Evolutionary conservation across 805 yeast species (phyloP).

Genomic region (Yamadazyma laniorum): DNA sequence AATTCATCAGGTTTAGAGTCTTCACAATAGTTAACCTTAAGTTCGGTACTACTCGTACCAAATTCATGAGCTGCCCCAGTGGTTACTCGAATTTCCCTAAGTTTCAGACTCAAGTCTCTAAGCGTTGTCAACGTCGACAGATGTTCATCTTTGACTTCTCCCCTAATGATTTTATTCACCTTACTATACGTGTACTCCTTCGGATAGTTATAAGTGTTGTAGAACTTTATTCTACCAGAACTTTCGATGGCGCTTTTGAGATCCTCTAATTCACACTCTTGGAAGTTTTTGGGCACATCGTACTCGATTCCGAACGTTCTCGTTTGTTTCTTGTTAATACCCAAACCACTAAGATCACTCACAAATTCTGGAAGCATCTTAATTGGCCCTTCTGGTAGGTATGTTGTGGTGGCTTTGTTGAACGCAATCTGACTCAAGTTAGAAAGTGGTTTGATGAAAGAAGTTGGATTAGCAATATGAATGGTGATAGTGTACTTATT

Average conservation of each 20-base stretch:
- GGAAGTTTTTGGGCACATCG: slow-evolving; percentile 15
- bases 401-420: slow-evolving; percentile 62
- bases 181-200: slow-evolving; percentile 54
- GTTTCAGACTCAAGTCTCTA: slow-evolving; percentile 23
- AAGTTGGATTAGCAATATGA: slow-evolving; percentile 87
- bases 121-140: slow-evolving; percentile 27
- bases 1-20: slow-evolving; percentile 1
- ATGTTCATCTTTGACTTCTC: slow-evolving; percentile 22
- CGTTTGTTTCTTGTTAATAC: slow-evolving; percentile 33
- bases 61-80: slow-evolving; percentile 16
- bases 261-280: slow-evolving; percentile 6
- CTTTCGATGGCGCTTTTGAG: slow-evolving; percentile 18
- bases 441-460: slow-evolving; percentile 48
- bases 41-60: neutral
- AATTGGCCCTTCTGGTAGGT: slow-evolving; percentile 62
- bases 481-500: slow-evolving; percentile 49
- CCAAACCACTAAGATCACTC: slow-evolving; percentile 52
- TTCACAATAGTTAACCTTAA: slow-evolving; percentile 1
- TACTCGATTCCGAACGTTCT: slow-evolving; percentile 44
- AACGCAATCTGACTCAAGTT: slow-evolving; percentile 55
- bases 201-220: slow-evolving; percentile 30
- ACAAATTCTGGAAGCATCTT: slow-evolving; percentile 70
- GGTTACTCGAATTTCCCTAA: slow-evolving; percentile 22
- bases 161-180: slow-evolving; percentile 45
- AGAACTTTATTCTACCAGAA: slow-evolving; percentile 22